Conservation (phyloP, 2,329 filamentous ascomycete species). For the Pseudopyricularia javanii region DNA sequence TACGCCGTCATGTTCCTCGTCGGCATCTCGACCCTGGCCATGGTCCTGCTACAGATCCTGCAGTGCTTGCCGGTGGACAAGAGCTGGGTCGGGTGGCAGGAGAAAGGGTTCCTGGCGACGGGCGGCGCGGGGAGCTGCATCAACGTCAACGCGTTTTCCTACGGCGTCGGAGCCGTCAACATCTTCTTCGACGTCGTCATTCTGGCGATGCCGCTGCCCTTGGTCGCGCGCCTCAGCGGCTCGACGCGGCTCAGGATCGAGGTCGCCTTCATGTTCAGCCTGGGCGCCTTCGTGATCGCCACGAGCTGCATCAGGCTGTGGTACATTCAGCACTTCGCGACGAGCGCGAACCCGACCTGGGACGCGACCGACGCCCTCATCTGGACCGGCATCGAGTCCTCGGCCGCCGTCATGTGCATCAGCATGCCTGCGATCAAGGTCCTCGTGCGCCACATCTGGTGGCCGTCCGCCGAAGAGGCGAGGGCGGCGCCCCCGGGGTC, state of each 20-base stretch:
- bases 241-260: constrained; percentile 10
- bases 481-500: not conserved
- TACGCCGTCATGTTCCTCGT: constrained; percentile 14
- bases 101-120: constrained; percentile 18
- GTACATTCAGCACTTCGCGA: constrained; percentile 15
- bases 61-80: constrained; percentile 20
- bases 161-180: constrained; percentile 15
- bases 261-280: constrained; percentile 22
- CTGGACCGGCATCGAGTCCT: constrained; percentile 29
- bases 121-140: constrained; percentile 15
- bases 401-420: constrained; percentile 26
- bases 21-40: constrained; percentile 11
- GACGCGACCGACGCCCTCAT: constrained; percentile 26
- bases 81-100: constrained; percentile 21
- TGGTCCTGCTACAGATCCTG: constrained; percentile 21
- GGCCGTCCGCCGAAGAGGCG: no score
- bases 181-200: constrained; percentile 23
- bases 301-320: constrained; percentile 22
- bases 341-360: constrained; percentile 25
- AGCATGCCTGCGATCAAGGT: constrained; percentile 26
- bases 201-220: constrained; percentile 19
- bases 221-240: constrained; percentile 16
- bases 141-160: constrained; percentile 18
- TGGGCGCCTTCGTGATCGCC: constrained; percentile 22
- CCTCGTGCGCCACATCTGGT: constrained; percentile 9